These are phyloP conservation scores for Eucalyptus microcorys DNA, from an alignment of 345 rosid genomes.

Conservation along the genomic window DNA sequence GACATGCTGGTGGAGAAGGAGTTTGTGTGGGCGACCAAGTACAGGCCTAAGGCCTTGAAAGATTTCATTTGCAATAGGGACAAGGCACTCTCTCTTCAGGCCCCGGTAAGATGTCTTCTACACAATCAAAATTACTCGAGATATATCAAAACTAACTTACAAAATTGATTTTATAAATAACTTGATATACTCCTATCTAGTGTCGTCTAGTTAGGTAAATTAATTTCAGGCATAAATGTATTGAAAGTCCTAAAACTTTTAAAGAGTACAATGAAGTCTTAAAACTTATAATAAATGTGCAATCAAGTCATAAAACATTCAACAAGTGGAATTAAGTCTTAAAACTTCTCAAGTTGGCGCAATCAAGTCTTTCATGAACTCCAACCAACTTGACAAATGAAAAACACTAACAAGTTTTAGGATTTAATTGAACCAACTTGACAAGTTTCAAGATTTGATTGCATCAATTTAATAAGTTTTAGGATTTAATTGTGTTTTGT, in stretches of 20 bases:
- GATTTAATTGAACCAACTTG: not conserved
- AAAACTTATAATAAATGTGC: no score
- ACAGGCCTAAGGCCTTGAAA: slow-evolving; percentile 27
- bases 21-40: slow-evolving; percentile 33
- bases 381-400: not conserved
- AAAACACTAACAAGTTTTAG: not conserved
- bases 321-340: no score
- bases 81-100: slow-evolving; percentile 21
- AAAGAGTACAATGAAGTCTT: no score
- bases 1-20: not conserved
- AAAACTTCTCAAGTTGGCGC: not conserved
- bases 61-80: slow-evolving; percentile 49
- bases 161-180: not conserved
- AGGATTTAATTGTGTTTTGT: no score
- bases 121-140: not conserved
- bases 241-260: no score
- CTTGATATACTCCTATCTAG: not conserved
- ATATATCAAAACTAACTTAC: not conserved
- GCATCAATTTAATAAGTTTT: not conserved
- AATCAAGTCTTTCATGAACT: not conserved
- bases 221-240: not conserved
- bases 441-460: no score
- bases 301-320: no score
- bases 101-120: not conserved
- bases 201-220: not conserved